Evolutionary conservation across 495 filamentous ascomycete genomes (phyloP).

Genomic region (Friedmanniomyces simplex): DNA sequence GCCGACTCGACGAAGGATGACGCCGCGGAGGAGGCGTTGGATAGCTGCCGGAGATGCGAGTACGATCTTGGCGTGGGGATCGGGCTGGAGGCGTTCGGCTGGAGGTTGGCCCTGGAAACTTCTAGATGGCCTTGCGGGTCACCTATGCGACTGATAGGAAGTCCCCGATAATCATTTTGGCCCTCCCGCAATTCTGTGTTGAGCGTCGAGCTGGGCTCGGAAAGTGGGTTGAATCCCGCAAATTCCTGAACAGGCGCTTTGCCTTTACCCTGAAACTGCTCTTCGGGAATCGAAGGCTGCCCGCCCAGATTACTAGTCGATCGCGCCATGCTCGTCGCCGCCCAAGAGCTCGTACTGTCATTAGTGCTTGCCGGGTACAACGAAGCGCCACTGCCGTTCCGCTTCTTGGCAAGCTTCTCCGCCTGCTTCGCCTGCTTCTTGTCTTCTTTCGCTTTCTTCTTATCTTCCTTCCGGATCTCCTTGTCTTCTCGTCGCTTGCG

Average conservation of each 20-base stretch:
- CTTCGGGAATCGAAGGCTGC: constrained; percentile 13
- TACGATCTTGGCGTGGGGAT: constrained; percentile 35
- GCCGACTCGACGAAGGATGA: constrained; percentile 62
- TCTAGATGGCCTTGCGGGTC: constrained; percentile 29
- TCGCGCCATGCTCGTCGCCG: constrained; percentile 11
- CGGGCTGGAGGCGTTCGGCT: constrained; percentile 23
- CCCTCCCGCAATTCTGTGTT: constrained; percentile 15
- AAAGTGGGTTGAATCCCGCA: constrained; percentile 26
- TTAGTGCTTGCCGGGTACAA: constrained; percentile 15
- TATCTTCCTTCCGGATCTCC: constrained; percentile 66
- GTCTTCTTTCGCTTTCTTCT: constrained; percentile 67
- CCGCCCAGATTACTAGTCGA: constrained; percentile 15
- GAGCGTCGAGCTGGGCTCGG: constrained; percentile 28
- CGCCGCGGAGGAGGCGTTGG: constrained; percentile 69
- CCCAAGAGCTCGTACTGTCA: constrained; percentile 19
- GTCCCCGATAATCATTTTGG: background rate
- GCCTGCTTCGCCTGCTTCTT: constrained; percentile 66
- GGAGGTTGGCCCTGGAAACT: constrained; percentile 28
- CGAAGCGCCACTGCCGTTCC: constrained; percentile 12
- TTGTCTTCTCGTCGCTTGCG: constrained; percentile 72
- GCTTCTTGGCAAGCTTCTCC: constrained; percentile 62
- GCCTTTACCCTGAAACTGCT: constrained; percentile 52
- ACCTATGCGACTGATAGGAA: constrained; percentile 12
- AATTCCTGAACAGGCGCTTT: constrained; percentile 63
- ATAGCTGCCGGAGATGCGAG: constrained; percentile 63